Percentiles rank a stretch among this genome's conserved stretches.
Conservation (phyloP, 148 eudicot species). For the Mesembryanthemum crystallinum region DNA sequence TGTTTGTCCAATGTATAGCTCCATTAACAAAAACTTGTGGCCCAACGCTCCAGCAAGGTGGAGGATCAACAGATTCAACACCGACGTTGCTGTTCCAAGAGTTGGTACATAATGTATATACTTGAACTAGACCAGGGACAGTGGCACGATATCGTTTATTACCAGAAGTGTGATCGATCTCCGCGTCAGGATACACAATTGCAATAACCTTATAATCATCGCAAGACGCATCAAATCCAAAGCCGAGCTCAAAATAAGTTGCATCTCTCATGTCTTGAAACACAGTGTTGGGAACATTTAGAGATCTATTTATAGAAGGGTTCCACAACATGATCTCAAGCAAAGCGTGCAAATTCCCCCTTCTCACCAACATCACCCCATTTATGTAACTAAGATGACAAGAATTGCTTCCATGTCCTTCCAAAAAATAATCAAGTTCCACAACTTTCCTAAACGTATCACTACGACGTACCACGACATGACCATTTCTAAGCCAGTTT, state of each 20-base stretch:
- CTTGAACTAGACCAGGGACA: conserved; percentile 12
- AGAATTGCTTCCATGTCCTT: no score
- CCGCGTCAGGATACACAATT: conserved; percentile 12
- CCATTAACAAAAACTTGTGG: conserved; percentile 15
- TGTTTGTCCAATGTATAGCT: conserved; percentile 24
- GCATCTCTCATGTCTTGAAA: not conserved
- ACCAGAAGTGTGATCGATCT: not conserved
- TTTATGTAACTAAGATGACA: conserved; percentile 11
- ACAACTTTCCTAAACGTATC: conserved; percentile 20
- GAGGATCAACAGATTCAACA: conserved; percentile 8
- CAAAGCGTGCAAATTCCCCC: not conserved
- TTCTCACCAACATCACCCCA: conserved; percentile 9
- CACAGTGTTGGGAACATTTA: not conserved
- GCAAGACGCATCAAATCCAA: conserved; percentile 19
- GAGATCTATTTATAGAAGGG: conserved; percentile 9
- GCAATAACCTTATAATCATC: conserved; percentile 19
- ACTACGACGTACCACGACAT: conserved; percentile 17
- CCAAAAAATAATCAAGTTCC: not conserved
- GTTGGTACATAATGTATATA: conserved; percentile 11
- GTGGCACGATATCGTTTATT: not conserved
- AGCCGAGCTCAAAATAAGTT: conserved; percentile 16
- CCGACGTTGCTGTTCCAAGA: conserved; percentile 16
- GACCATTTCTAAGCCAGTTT: not conserved
- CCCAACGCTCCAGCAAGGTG: conserved; percentile 15
- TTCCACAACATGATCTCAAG: conserved; percentile 16